Evolutionary conservation across 2,329 filamentous ascomycete species (phyloP), one percentile per base, ranked within the genome.

Genomic region (Trichoderma sp.): DNA sequence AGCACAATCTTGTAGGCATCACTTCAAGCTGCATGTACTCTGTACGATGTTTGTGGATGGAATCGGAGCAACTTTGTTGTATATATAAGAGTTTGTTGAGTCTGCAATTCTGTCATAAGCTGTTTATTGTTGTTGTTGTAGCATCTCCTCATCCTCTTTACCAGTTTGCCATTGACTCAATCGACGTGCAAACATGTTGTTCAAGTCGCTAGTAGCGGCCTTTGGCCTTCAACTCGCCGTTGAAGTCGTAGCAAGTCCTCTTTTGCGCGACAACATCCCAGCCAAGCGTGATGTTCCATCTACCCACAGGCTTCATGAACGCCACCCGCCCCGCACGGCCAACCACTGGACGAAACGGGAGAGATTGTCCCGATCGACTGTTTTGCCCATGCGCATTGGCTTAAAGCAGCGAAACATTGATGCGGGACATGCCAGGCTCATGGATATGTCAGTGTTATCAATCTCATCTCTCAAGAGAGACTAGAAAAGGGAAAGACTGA

Each of bases 361-460:
- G 34, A 53, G 60, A 24, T 3, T 71, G 21, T n/a, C 69, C 18
- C 30, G 60, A 34, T 51, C 11, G 76, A 77, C 56, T 6, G 81
- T 80, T 1, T 77, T 83, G 73, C 84, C 82, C 71, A 80, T 84
- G 74, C 83, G 82, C 14, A 77, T 83, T 3, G 82, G 81, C 0
- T 74, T 84, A 4, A 53, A 47, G 79, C 81, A 71, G 53, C 51
- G 21, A 1, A 71, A 71, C 2, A 14, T 71, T 1, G 62, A 71
- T 26, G 36, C n/a, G 1, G 70, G 70, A 15, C 51, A 51, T 30
- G 24, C 26, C 21, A 39, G 28, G 30, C 51, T 71, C 1, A 71
- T 68, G 70, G 70, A 71, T 12, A 61, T 71, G 51, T 71, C 12
- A 47, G 67, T 36, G 7, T 43, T n/a, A 43, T 39, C 36, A 39